Base-by-base conservation (phyloP, 2,329 filamentous ascomycete species). In the Fulvia fulva region DNA sequence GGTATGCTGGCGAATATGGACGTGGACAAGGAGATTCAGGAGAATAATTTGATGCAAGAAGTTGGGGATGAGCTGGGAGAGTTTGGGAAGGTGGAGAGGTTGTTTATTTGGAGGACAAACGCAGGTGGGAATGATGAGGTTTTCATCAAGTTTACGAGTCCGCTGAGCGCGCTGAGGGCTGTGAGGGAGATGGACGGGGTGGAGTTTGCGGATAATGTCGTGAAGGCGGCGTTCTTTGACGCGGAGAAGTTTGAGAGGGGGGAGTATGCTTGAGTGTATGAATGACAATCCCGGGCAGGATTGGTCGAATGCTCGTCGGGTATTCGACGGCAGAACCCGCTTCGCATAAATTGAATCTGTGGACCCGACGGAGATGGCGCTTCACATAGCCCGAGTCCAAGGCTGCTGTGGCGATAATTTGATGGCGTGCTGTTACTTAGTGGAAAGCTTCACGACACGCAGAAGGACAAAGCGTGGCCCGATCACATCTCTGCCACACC, bases 31-130 rank as follows among this genome's bases (percentile, higher is more conserved):
- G 93, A 97, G 73, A 84, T 96, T 51, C 83, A 87, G 59, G 76
- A 80, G 12, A 81, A 84, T 32, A 81, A 81, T 55, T 77, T 99
- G 52, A 87, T 93, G 66, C 93, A 97, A 76, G 92, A 97, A 73
- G 97, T 99, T 74, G 94, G 94, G 6, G 90, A 97, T 69, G 90
- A 96, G 71, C 97, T 95, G 74, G 87, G 87, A 51, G 85, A 90
- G 81, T 74, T 67, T 58, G 72, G 71, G 5, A 66, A 65, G 84
- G 70, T 73, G 7, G 73, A 74, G 59, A 60, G 72, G 22, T 49
- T 74, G n/a, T 71, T 68, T 51, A 67, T 97, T 58, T 85, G 90
- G 68, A 79, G 85, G 46, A 77, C 81, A 63, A 75, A 66, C 63
- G 59, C 79, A 45, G 75, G 71, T 25, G 70, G 69, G 1, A 61